Conservation (phyloP, 1,139 yeast species). For the Candida frijolesensis region DNA sequence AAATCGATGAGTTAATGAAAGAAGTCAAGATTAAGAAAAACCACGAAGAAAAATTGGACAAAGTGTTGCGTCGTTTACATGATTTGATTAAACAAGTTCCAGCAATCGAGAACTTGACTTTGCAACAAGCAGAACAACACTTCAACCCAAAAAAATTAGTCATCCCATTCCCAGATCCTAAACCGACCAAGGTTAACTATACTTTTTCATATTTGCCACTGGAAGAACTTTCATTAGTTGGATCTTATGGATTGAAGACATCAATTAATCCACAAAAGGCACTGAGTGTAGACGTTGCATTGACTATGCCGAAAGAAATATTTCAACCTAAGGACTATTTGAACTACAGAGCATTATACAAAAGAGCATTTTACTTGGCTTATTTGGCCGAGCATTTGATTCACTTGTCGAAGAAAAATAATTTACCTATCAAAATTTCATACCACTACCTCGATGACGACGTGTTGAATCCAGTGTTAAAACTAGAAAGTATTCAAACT, state of each 20-base stretch:
- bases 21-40: constrained; percentile 77
- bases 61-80: constrained; percentile 74
- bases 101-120: constrained; percentile 48
- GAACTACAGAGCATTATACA: constrained; percentile 87
- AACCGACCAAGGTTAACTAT: constrained; percentile 70
- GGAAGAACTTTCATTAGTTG: constrained; percentile 73
- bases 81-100: constrained; percentile 69
- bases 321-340: constrained; percentile 88
- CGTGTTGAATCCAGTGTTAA: constrained; percentile 63
- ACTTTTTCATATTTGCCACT: constrained; percentile 75
- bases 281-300: constrained; percentile 71
- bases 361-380: constrained; percentile 85
- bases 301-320: constrained; percentile 75
- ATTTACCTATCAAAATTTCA: constrained; percentile 55
- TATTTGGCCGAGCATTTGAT: constrained; percentile 69
- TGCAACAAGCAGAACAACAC: constrained; percentile 52
- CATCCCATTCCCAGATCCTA: constrained; percentile 90
- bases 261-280: constrained; percentile 56
- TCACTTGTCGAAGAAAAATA: constrained; percentile 53
- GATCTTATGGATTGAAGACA: constrained; percentile 87
- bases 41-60: constrained; percentile 68
- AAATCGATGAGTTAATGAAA: constrained; percentile 84
- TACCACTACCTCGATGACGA: constrained; percentile 69
- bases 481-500: constrained; percentile 53
- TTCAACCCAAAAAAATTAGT: constrained; percentile 54